Percentiles rank a stretch among this genome's conserved stretches.
Evolutionary conservation across 2,329 filamentous ascomycete genomes (phyloP).

Genomic region (Claviceps sp.): DNA sequence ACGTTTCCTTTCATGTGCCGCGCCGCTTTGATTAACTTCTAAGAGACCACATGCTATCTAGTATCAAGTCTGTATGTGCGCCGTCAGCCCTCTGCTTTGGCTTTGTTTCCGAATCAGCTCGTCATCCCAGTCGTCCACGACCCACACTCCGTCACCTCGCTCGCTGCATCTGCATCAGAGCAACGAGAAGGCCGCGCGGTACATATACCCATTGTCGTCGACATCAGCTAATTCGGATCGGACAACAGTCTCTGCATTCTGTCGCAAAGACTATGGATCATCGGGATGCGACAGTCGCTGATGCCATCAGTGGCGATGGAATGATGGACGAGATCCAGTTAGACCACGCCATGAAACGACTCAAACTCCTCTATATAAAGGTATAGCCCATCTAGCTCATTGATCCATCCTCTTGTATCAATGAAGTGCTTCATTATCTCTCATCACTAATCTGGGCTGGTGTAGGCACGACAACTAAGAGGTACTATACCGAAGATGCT

Average conservation of each 20-base stretch:
- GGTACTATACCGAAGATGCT: slow-evolving; percentile 26
- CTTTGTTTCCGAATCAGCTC: neutral
- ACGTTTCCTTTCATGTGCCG: neutral
- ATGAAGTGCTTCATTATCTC: neutral
- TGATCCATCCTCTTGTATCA: neutral
- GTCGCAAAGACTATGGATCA: slow-evolving; percentile 3
- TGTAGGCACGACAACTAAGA: slow-evolving; percentile 21
- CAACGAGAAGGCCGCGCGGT: neutral
- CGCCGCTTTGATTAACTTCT: neutral
- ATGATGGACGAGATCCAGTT: slow-evolving; percentile 36
- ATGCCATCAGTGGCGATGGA: neutral
- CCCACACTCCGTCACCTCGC: neutral
- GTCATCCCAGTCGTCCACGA: neutral
- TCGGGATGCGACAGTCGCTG: neutral
- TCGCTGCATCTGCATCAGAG: neutral
- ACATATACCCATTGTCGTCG: neutral
- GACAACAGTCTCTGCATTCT: neutral
- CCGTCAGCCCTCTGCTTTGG: neutral
- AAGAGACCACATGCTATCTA: neutral
- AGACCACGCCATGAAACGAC: slow-evolving; percentile 33
- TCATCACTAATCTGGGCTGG: slow-evolving; percentile 9
- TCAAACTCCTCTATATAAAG: slow-evolving; percentile 43
- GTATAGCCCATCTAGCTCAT: slow-evolving; percentile 17
- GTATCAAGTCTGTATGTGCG: neutral
- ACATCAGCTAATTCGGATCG: neutral